Evolutionary conservation across 176 grass and related monocot species (phyloP).

Genomic region (Avena eriantha): DNA sequence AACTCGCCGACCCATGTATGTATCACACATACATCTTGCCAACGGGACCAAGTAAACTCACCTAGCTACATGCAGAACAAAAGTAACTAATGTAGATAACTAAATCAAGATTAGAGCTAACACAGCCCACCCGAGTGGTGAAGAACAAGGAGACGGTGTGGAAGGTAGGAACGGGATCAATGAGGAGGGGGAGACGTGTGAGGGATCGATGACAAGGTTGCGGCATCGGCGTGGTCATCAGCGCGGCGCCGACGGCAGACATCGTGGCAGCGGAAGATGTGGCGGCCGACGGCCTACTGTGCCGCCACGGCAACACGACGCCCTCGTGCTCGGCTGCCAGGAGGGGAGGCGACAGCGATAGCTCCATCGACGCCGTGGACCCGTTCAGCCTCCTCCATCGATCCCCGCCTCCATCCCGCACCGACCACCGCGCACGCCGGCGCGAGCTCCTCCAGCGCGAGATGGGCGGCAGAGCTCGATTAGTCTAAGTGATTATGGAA

Average conservation of each 20-base stretch:
- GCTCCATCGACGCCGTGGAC: constrained; percentile 58
- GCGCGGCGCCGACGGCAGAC: constrained; percentile 24
- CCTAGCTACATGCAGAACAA: too few relatives aligned
- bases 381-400: constrained; percentile 44
- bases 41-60: too few relatives aligned
- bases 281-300: constrained; percentile 6
- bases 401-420: constrained; percentile 62
- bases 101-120: too few relatives aligned
- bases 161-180: too few relatives aligned
- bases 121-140: too few relatives aligned
- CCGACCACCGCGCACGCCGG: not conserved
- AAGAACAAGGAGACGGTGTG: constrained; percentile 62
- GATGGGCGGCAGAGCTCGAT: too few relatives aligned
- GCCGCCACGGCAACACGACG: constrained; percentile 53
- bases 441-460: not conserved
- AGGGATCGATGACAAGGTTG: constrained; percentile 44
- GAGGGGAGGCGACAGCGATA: constrained; percentile 74
- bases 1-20: too few relatives aligned
- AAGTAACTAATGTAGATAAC: too few relatives aligned
- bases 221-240: constrained; percentile 55
- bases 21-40: too few relatives aligned
- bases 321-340: constrained; percentile 41
- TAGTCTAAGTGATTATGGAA: too few relatives aligned
- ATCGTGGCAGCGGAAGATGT: constrained; percentile 40
- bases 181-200: too few relatives aligned